phyloP scores from a whole-genome alignment of 225 moss, liverwort and hornwort genomes.

The Ulota crispa region DNA sequence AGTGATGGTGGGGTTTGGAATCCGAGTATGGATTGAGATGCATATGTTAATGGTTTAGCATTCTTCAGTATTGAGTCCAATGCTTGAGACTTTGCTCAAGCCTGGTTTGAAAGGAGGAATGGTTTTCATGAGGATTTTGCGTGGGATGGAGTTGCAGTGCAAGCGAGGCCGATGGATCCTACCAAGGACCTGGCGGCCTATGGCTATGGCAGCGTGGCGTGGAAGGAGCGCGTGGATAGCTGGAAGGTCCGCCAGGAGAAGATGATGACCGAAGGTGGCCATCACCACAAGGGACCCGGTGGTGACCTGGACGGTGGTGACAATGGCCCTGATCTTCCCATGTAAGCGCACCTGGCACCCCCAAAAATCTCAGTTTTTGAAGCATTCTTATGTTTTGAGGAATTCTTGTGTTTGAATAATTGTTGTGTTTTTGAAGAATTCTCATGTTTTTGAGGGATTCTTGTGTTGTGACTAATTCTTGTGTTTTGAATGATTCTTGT shows the following conservation, averaged over 20 bases:
- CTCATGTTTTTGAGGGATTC: not conserved
- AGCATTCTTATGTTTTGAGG: too few relatives aligned
- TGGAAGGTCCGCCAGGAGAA: conserved; percentile 95
- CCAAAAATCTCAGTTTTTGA: not conserved
- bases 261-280: conserved; percentile 86
- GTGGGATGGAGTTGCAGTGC: conserved; percentile 33
- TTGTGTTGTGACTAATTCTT: not conserved
- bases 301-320: conserved; percentile 59
- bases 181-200: conserved; percentile 87
- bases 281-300: conserved; percentile 57
- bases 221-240: conserved; percentile 90
- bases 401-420: not conserved
- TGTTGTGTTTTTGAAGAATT: too few relatives aligned
- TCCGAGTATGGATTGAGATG: not conserved
- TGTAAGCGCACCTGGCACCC: conserved; percentile 33
- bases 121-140: not conserved
- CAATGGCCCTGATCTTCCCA: conserved; percentile 83
- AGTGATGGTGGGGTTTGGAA: not conserved
- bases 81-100: not conserved
- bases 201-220: conserved; percentile 89
- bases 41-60: not conserved
- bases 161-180: conserved; percentile 89
- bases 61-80: accelerated
- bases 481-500: too few relatives aligned
- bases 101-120: too few relatives aligned